phyloP scores from a whole-genome alignment of 179 eudicot genomes.

The Beta lomatogona region DNA sequence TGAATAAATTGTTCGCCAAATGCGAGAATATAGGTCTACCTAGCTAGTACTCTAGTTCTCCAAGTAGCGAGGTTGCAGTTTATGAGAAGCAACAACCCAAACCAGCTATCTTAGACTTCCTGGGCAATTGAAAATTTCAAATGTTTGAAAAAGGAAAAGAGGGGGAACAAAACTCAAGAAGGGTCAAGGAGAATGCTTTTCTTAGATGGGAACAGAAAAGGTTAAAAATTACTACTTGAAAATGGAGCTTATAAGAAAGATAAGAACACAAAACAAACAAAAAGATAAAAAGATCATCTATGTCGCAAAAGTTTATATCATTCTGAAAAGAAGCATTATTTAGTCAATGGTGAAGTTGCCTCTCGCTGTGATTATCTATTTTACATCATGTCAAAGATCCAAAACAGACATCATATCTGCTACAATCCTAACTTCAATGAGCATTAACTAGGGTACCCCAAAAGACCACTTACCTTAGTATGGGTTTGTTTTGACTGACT shows the following conservation, averaged over 20 bases:
- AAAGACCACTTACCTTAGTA: constrained; percentile 33
- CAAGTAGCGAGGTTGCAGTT: background rate
- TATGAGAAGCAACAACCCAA: background rate
- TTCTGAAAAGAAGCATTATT: background rate
- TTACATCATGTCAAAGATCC: background rate
- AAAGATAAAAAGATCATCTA: background rate
- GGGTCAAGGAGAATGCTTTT: background rate
- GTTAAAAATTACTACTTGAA: background rate
- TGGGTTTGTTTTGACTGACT: constrained; percentile 33
- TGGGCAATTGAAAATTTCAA: background rate
- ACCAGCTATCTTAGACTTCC: background rate
- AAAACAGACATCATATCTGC: background rate
- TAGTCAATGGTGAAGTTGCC: background rate
- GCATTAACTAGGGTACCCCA: background rate
- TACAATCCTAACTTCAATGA: background rate
- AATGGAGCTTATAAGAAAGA: background rate
- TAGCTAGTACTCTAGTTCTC: background rate
- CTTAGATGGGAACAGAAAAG: background rate
- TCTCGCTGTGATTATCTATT: background rate
- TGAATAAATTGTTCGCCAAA: background rate
- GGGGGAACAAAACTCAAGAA: background rate
- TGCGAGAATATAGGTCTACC: background rate
- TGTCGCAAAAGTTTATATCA: background rate
- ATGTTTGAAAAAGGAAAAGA: background rate
- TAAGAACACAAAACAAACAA: background rate